Conservation (phyloP, 176 grass and related monocot genomes). For the Poa annua region DNA sequence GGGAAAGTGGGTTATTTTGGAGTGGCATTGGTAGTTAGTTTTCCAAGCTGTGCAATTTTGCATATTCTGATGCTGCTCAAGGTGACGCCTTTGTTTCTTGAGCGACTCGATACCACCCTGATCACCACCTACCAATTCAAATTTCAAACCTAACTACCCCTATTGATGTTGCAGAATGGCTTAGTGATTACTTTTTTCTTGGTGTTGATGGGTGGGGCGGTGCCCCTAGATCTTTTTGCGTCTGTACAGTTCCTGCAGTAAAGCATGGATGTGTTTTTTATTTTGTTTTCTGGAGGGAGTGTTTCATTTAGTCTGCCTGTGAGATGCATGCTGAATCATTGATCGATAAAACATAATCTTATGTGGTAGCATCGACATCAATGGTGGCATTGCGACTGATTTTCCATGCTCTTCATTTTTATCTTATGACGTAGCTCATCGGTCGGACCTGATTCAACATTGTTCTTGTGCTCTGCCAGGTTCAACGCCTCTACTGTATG, state of each 20-base stretch:
- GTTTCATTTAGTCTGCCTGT: no score
- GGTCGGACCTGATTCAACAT: not conserved
- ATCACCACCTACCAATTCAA: not conserved
- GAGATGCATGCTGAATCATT: no score
- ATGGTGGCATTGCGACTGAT: no score
- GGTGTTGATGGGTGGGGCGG: not conserved
- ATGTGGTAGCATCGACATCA: no score
- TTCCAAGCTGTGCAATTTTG: not conserved
- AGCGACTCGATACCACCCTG: not conserved
- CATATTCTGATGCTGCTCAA: not conserved
- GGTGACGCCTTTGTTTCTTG: not conserved
- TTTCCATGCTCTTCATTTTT: not conserved
- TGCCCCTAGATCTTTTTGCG: not conserved
- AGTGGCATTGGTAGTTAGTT: not conserved
- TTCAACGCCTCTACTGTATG: not conserved
- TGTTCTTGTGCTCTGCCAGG: constrained; percentile 12
- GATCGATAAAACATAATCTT: no score
- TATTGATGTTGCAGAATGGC: not conserved
- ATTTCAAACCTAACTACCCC: not conserved
- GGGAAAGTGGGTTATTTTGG: not conserved
- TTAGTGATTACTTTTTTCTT: not conserved
- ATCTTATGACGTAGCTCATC: not conserved
- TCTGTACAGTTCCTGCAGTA: no score
- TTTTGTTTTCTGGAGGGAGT: no score
- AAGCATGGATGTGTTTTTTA: no score